Evolutionary conservation across 305 asterid species (phyloP), one percentile per base, ranked within the genome.

Genomic region (Rubia peregrina): DNA sequence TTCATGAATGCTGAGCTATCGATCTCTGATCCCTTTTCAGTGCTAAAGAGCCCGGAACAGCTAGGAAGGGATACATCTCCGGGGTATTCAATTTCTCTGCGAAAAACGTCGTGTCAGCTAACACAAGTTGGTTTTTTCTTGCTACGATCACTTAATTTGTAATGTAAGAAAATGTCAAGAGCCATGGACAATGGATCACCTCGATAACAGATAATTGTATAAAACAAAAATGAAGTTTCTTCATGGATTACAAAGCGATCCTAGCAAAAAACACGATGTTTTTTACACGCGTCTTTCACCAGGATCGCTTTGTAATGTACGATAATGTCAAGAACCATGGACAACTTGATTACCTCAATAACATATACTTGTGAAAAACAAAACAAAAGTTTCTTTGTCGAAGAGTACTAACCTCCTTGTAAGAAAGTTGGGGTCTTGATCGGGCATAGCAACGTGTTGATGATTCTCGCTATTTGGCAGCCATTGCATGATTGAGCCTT

Each of bases 11-110:
- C 85, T n/a, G 86, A 71, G 71, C 36, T 80, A 63, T 85, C 87
- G 12, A 85, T 63, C 30, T 82, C 80, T 22, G 81, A 76, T 30
- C 80, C 89, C 66, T 83, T 86, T 43, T 72, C 74, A 9, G 61
- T n/a, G 19, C 73, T 74, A 61, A 84, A 87, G 77, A 82, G 76
- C 66, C 77, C 72, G 13, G 87, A 78, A 75, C 85, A 82, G 73
- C 83, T 69, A 1, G 87, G 83, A 66, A 85, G 83, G 0, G 89
- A 53, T 36, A 79, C 71, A 73, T 85, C 87, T 73, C 85, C 69
- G 7, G 81, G 60, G 83, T 85, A 84, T 13, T 84, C 89, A 75
- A 85, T 63, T 49, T 82, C 91, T 57, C 96, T 89, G 56, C 17
- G 44, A 56, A 60, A 69, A 33, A 49, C 59, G n/a, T 51, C 24